These are phyloP conservation scores for Kuraishia borneana DNA, from an alignment of 805 yeast genomes.

Conservation along the genomic window DNA sequence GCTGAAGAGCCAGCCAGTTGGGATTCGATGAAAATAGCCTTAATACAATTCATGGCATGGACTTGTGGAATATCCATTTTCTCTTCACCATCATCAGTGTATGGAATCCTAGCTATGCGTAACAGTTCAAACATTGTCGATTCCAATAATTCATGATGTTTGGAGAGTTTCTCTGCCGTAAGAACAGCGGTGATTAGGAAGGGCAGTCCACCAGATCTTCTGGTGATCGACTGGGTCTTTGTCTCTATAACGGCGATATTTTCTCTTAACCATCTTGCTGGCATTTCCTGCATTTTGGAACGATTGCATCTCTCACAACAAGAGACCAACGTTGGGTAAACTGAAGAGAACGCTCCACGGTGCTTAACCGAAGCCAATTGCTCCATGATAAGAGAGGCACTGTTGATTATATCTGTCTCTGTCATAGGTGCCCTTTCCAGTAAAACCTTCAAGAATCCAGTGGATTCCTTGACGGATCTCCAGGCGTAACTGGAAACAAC, in stretches of 20 bases:
- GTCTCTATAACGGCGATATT: slow-evolving; percentile 40
- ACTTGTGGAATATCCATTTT: slow-evolving; percentile 81
- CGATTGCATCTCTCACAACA: slow-evolving; percentile 47
- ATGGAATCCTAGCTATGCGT: slow-evolving; percentile 41
- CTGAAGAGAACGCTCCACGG: slow-evolving; percentile 85
- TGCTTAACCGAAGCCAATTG: slow-evolving; percentile 74
- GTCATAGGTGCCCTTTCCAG: slow-evolving; percentile 22
- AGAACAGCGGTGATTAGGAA: slow-evolving; percentile 64
- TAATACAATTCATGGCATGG: slow-evolving; percentile 83
- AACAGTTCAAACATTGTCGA: slow-evolving; percentile 41
- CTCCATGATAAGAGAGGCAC: slow-evolving; percentile 33
- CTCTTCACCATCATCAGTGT: slow-evolving; percentile 29
- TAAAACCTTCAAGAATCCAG: slow-evolving; percentile 37
- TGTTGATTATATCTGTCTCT: slow-evolving; percentile 12
- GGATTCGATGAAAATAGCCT: slow-evolving; percentile 63
- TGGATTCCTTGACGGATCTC: slow-evolving; percentile 74
- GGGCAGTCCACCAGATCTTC: slow-evolving; percentile 93
- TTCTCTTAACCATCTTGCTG: slow-evolving; percentile 48
- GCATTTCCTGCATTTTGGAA: slow-evolving; percentile 19
- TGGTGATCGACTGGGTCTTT: slow-evolving; percentile 60
- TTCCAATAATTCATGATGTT: slow-evolving; percentile 15
- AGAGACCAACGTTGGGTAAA: slow-evolving; percentile 68
- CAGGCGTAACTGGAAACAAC: slow-evolving; percentile 59
- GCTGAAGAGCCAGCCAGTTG: slow-evolving; percentile 43
- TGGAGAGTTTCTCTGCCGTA: slow-evolving; percentile 27